Evolutionary conservation across 768 basidiomycete species (phyloP), one percentile per base, ranked within the genome.

Genomic region (Phanerodontia chrysosporium): DNA sequence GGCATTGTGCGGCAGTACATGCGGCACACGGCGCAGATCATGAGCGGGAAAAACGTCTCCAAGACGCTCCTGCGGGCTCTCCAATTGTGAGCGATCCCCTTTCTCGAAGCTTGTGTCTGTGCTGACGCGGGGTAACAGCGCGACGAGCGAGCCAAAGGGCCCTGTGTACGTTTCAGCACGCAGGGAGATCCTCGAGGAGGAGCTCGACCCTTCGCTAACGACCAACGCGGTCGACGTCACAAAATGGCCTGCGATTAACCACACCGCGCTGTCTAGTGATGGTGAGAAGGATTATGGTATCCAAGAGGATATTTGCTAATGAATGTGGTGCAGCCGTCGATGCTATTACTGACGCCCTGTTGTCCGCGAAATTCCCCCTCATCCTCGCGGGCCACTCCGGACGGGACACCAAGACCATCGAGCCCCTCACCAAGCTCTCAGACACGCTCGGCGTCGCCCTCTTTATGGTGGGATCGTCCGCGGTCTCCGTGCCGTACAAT

Each of bases 141-240:
- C 88, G 4, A 81, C 72, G n/a, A 87, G 85, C 54, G 80, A 83
- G 28, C 89, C 89, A 0, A 84, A 81, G 66, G 87, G 89, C 0
- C 89, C 89, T 0, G 86, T 87, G 1, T 89, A 90, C 67, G 74
- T 89, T 8, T 89, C 86, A 84, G 86, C 80, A 13, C 77, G 85
- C 16, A 78, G 89, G n/a, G 89, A 90, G 66, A 77, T 80, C 0
- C 83, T 84, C 76, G 87, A 90, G 64, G 79, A 87, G 67, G 82
- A 86, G 65, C 69, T 88, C 0, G 75, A 81, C 22, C 60, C 72
- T 3, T 61, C 70, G 4, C 58, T 70, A 1, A 60, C 83, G n/a
- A 66, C 73, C 22, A 60, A 69, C 2, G 52, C 71, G 10, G 58
- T 73, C 0, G 59, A 65, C 42, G 62, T 61, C n/a, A 73, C 58